Conservation (phyloP, 169 alveolate genomes). For the Eimeria brunetti region DNA sequence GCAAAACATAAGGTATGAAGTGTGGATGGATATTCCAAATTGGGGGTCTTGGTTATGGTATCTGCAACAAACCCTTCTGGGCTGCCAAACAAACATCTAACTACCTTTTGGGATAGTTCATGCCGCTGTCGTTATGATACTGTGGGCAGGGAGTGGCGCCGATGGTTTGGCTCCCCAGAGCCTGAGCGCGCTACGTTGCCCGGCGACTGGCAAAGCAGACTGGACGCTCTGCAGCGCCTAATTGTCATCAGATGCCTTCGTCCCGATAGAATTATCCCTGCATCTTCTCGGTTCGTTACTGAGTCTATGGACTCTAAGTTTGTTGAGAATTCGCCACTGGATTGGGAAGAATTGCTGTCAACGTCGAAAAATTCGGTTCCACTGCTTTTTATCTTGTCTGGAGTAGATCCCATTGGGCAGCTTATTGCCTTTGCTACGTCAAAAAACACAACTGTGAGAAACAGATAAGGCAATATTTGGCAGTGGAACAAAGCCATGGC, state of each 20-base stretch:
- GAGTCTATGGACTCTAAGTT: constrained; percentile 92
- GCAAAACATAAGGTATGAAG: constrained; percentile 92
- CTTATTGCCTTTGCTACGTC: constrained; percentile 90
- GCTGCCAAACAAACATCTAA: not conserved
- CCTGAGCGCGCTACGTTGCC: constrained; percentile 96
- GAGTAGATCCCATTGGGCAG: constrained; percentile 95
- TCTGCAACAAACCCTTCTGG: not conserved
- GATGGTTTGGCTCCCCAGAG: constrained; percentile 87
- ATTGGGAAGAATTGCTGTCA: constrained; percentile 92
- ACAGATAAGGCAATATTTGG: not conserved
- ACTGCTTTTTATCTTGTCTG: constrained; percentile 93
- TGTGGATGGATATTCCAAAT: constrained; percentile 61
- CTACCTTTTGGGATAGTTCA: not conserved
- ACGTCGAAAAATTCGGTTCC: constrained; percentile 90
- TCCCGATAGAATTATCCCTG: constrained; percentile 95
- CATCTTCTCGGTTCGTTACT: constrained; percentile 91
- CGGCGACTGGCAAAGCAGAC: constrained; percentile 97
- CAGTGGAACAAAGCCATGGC: not conserved
- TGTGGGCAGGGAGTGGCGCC: constrained; percentile 79
- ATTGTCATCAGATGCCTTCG: constrained; percentile 93
- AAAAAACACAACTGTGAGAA: constrained; percentile 54
- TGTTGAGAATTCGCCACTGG: constrained; percentile 93
- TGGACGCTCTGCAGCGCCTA: constrained; percentile 93
- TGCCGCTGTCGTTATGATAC: not conserved
- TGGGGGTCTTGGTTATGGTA: not conserved